Conservation (phyloP, 768 basidiomycete species). For the Trichaptum fuscoviolaceum region DNA sequence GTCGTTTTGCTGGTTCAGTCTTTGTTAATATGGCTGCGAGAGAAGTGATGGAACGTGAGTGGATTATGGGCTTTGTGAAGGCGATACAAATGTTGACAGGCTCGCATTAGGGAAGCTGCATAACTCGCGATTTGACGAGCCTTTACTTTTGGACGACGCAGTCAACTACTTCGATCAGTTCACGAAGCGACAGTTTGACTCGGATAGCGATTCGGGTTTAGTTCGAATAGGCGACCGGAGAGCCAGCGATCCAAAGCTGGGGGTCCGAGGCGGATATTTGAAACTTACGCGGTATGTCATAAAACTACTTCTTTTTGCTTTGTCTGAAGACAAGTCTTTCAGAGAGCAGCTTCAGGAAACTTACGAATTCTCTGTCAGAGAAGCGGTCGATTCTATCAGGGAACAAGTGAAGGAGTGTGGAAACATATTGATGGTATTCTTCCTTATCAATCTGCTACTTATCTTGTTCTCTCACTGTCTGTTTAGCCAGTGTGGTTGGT, state of each 20-base stretch:
- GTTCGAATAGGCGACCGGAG: constrained; percentile 37
- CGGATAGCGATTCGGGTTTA: constrained; percentile 27
- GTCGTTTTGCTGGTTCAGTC: constrained; percentile 37
- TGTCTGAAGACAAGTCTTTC: not conserved
- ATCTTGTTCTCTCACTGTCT: not conserved
- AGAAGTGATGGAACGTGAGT: constrained; percentile 27
- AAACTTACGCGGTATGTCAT: constrained; percentile 30
- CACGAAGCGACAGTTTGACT: constrained; percentile 36
- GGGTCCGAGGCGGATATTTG: constrained; percentile 35
- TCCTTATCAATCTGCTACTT: not conserved
- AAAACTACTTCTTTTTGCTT: not conserved
- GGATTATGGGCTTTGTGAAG: not conserved
- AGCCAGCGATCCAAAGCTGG: constrained; percentile 32
- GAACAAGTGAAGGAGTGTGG: constrained; percentile 26
- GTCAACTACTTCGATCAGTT: constrained; percentile 32
- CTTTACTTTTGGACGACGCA: constrained; percentile 32
- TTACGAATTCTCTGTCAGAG: constrained; percentile 39
- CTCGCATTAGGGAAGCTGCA: constrained; percentile 22
- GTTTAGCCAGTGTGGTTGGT: constrained; percentile 41
- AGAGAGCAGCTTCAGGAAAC: constrained; percentile 36
- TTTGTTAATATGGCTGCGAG: constrained; percentile 32
- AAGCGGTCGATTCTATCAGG: constrained; percentile 30
- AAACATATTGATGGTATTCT: constrained; percentile 27
- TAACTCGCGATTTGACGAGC: constrained; percentile 25
- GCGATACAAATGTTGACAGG: not conserved